A percentile compares a stretch with the other conserved stretches of the same genome.
Conservation (phyloP, 2,329 filamentous ascomycete genomes). For the Trichoderma sp. region DNA sequence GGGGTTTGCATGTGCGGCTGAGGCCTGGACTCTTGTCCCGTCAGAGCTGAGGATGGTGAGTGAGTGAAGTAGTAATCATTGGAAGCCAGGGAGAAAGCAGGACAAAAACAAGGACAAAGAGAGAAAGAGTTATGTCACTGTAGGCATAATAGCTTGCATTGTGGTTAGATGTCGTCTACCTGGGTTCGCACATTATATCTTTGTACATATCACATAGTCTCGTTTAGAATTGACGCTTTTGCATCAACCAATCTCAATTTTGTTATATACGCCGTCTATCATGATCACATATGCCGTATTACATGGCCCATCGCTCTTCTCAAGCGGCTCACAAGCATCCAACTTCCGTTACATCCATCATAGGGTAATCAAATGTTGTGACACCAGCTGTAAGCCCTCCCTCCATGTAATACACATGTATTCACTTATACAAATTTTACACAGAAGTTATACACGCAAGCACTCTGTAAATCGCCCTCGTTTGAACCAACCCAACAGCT, state of each 20-base stretch:
- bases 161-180: no score
- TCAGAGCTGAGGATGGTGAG: not conserved
- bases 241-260: not conserved
- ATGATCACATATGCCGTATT: not conserved
- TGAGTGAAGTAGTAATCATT: not conserved
- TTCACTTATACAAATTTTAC: not conserved
- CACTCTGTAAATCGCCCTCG: not conserved
- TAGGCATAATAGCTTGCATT: not conserved
- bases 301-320: not conserved
- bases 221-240: not conserved
- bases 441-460: not conserved
- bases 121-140: not conserved
- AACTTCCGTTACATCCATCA: not conserved
- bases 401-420: not conserved
- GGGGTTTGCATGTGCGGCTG: not conserved
- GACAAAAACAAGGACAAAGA: not conserved
- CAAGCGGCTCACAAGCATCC: not conserved
- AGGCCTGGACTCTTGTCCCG: not conserved
- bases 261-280: not conserved
- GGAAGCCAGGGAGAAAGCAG: not conserved
- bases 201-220: not conserved
- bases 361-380: not conserved
- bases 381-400: not conserved
- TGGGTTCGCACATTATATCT: not conserved
- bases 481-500: not conserved